Evolutionary conservation across 164 flowering plant genomes (phyloP).

Genomic region (Taxillus chinensis): DNA sequence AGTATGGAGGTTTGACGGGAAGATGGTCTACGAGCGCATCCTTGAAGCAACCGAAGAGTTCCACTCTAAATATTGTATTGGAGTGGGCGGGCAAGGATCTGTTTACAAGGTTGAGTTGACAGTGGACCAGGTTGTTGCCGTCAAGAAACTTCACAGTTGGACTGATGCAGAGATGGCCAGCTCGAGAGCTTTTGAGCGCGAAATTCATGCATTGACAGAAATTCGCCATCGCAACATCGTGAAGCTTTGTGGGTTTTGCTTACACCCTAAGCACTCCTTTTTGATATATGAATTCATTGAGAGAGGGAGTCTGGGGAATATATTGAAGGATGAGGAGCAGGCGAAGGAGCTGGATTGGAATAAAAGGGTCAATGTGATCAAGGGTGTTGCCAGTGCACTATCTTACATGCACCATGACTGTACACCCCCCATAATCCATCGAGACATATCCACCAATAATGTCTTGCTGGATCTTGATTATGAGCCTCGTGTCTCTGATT

Average conservation of each 20-base stretch:
- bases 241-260: background rate
- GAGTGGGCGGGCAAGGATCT: background rate
- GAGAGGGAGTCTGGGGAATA: background rate
- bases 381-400: background rate
- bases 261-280: background rate
- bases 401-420: conserved; percentile 1
- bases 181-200: background rate
- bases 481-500: background rate
- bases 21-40: background rate
- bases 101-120: background rate
- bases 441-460: background rate
- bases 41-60: background rate
- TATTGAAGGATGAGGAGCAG: background rate
- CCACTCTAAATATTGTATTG: background rate
- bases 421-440: background rate
- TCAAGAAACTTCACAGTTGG: background rate
- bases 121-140: background rate
- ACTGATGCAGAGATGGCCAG: background rate
- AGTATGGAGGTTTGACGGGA: background rate
- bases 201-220: background rate
- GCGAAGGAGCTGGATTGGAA: background rate
- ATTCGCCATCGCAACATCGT: background rate
- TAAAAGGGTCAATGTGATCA: background rate
- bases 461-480: background rate
- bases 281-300: background rate